Evolutionary conservation across 345 rosid species (phyloP), one percentile per base, ranked within the genome.

Genomic region (Firmiana major): DNA sequence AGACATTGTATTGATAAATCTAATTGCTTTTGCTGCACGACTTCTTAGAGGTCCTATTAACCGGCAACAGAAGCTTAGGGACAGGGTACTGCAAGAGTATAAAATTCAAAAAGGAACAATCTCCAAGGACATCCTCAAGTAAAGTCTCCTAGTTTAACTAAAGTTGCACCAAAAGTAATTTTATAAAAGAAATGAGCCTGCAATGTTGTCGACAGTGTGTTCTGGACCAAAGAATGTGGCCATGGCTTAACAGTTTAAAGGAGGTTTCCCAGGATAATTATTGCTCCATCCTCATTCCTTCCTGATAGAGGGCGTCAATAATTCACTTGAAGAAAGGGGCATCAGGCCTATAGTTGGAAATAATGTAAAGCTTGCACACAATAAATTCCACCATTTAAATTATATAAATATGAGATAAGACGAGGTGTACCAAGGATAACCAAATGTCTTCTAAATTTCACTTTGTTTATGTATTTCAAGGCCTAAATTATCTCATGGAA

Each of bases 21-120:
- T 93, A 10, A 89, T 88, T 75, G 96, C 96, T 81, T 89, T 89
- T 12, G 96, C 96, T 42, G 96, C 93, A 16, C 96, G 89, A 77
- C 92, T 89, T 81, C 92, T 75, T 26, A 89, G 83, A 9, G 96
- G 96, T 74, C 96, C 96, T 91, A 62, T 83, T 91, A 55, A 90
- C 92, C 6, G 92, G 91, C 80, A 93, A 91, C 53, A 67, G 5
- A 43, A 55, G 2, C 19, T 34, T 34, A 43, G 2, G 46, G 40
- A 43, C 0, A 43, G 46, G 12, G 81, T 53, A 53, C 15, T 64
- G 69, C 6, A 16, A 7, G 9, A 9, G 4, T 36, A 12, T 13
- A 13, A 60, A 1, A 36, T 63, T 63, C 60, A 31, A 36, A 54
- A 64, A 26, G 34, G 22, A n/a, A n/a, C n/a, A n/a, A n/a, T n/a